Percentiles rank a stretch among this genome's conserved stretches.
Evolutionary conservation across 2,329 filamentous ascomycete genomes (phyloP).

Genomic region (Arachnopeziza araneosa): DNA sequence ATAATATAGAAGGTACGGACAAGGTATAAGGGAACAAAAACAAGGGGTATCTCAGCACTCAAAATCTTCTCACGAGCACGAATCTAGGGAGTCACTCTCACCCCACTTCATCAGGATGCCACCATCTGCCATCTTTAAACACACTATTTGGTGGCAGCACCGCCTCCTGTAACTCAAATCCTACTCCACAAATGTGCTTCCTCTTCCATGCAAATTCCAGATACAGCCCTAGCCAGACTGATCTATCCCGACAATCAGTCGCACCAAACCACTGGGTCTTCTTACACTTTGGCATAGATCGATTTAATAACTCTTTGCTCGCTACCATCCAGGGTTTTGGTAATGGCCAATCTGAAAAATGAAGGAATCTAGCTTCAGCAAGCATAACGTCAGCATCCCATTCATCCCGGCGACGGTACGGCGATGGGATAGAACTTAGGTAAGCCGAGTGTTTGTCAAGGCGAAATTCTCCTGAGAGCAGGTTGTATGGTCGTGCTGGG

Average conservation of each 20-base stretch:
- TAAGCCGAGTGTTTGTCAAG: slow-evolving; percentile 44
- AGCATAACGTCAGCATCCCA: slow-evolving; percentile 49
- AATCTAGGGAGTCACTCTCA: neutral
- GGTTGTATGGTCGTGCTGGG: slow-evolving; percentile 50
- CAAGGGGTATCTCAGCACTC: too few species aligned
- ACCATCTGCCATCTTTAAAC: slow-evolving; percentile 17
- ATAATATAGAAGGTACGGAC: too few species aligned
- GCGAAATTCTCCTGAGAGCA: slow-evolving; percentile 53
- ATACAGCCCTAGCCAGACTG: slow-evolving; percentile 25
- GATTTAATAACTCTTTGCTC: slow-evolving; percentile 23
- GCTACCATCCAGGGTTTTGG: slow-evolving; percentile 49
- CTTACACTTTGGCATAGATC: slow-evolving; percentile 25
- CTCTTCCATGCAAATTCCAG: slow-evolving; percentile 21
- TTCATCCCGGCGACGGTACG: slow-evolving; percentile 24
- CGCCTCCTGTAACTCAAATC: slow-evolving; percentile 23
- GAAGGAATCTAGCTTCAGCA: slow-evolving; percentile 49
- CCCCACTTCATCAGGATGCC: slow-evolving; percentile 15
- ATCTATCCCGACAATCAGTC: slow-evolving; percentile 25
- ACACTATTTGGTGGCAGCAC: slow-evolving; percentile 14
- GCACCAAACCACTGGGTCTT: slow-evolving; percentile 26
- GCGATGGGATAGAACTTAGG: slow-evolving; percentile 37
- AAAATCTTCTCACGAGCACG: neutral
- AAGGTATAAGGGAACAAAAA: too few species aligned
- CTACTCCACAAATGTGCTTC: slow-evolving; percentile 22
- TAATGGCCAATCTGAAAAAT: slow-evolving; percentile 56